These are phyloP conservation scores for Lecanicillium sp. DNA, from an alignment of 2,329 filamentous ascomycete species.

Conservation along the genomic window DNA sequence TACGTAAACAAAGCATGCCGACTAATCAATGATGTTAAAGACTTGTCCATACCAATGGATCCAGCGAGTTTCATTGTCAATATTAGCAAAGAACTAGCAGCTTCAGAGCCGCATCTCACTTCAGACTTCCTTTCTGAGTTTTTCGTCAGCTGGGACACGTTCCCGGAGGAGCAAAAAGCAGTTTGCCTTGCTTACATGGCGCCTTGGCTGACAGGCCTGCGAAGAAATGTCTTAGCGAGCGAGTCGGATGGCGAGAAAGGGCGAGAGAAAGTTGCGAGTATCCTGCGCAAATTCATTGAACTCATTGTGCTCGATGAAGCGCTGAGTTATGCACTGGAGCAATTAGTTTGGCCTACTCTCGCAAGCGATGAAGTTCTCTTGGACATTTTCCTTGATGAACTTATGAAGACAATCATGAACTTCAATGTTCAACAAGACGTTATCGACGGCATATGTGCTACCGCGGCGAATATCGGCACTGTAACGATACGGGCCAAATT, in stretches of 20 bases:
- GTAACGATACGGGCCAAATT: constrained; percentile 58
- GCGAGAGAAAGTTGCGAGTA: constrained; percentile 52
- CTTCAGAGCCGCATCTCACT: constrained; percentile 57
- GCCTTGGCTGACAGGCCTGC: constrained; percentile 56
- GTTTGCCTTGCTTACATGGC: constrained; percentile 62
- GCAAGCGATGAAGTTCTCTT: constrained; percentile 56
- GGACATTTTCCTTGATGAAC: constrained; percentile 59
- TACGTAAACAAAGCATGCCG: too few species aligned
- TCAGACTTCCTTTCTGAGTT: constrained; percentile 66
- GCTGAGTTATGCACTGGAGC: constrained; percentile 52
- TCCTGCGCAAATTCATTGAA: constrained; percentile 60
- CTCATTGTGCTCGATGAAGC: constrained; percentile 53
- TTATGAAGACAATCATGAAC: constrained; percentile 53
- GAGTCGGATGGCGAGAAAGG: constrained; percentile 58
- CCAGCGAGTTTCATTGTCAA: constrained; percentile 56
- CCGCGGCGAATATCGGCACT: constrained; percentile 55
- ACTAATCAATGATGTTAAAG: constrained; percentile 23
- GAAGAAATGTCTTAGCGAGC: constrained; percentile 48
- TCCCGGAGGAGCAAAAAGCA: constrained; percentile 58
- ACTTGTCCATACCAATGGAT: constrained; percentile 54
- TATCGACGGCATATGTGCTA: constrained; percentile 52
- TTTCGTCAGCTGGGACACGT: constrained; percentile 64
- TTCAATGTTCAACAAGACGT: constrained; percentile 51
- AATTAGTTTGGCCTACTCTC: constrained; percentile 57
- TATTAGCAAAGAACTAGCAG: constrained; percentile 55